A percentile compares a stretch with the other conserved stretches of the same genome.
phyloP scores from a whole-genome alignment of 257 asterid genomes.

The Penstemon barbatus region DNA sequence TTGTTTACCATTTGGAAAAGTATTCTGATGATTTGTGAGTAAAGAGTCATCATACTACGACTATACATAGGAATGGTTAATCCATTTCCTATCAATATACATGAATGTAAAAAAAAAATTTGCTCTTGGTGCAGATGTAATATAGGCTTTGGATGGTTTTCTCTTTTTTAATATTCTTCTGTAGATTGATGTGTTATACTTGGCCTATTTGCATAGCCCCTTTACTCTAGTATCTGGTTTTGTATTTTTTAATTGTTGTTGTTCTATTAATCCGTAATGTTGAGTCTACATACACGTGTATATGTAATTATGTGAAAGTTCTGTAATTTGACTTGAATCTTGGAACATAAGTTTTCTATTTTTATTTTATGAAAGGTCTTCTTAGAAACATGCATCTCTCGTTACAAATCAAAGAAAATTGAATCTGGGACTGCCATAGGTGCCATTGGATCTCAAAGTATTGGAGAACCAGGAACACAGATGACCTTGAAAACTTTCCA shows the following conservation, averaged over 20 bases:
- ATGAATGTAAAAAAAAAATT: too few relatives aligned
- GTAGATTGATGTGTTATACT: neutral
- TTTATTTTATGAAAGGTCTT: slow-evolving; percentile 57
- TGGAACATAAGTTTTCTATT: neutral
- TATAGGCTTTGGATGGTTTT: neutral
- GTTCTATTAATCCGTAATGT: slow-evolving; percentile 11
- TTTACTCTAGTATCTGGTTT: neutral
- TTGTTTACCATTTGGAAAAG: too few relatives aligned
- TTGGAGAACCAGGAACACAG: slow-evolving; percentile 98
- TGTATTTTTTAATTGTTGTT: neutral
- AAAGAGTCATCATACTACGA: too few relatives aligned
- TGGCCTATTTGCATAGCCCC: neutral
- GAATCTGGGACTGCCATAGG: slow-evolving; percentile 94
- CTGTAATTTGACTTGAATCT: neutral
- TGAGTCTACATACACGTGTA: too few relatives aligned
- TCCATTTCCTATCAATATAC: too few relatives aligned
- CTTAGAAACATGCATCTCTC: slow-evolving; percentile 71
- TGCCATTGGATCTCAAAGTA: slow-evolving; percentile 96
- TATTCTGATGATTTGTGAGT: too few relatives aligned
- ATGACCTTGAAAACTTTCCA: slow-evolving; percentile 98
- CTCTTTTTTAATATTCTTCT: neutral
- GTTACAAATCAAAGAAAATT: slow-evolving; percentile 71
- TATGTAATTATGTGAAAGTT: too few relatives aligned
- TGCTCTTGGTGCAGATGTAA: too few relatives aligned
- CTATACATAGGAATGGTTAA: too few relatives aligned